phyloP scores from a whole-genome alignment of 2,329 filamentous ascomycete genomes.

The Laburnicola sp. region DNA sequence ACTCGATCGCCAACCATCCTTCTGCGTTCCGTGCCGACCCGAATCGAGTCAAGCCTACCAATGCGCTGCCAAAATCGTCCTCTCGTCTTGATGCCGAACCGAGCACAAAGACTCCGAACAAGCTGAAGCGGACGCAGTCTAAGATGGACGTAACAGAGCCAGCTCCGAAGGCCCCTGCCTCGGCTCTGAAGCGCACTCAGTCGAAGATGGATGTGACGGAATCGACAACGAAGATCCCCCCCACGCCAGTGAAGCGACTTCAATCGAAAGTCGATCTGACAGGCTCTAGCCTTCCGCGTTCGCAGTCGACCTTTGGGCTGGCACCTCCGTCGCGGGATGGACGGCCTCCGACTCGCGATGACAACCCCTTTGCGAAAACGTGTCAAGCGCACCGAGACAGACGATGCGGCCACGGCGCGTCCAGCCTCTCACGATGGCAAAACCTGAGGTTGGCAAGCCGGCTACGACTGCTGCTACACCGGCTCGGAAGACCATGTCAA shows the following conservation, averaged over 20 bases:
- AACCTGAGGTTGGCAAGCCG: slow-evolving; percentile 14
- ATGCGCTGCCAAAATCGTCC: slow-evolving; percentile 35
- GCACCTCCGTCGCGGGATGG: slow-evolving; percentile 30
- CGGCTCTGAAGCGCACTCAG: slow-evolving; percentile 55
- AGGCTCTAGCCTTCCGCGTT: slow-evolving; percentile 37
- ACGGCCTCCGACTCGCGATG: slow-evolving; percentile 30
- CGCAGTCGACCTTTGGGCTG: slow-evolving; percentile 40
- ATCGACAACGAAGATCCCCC: slow-evolving; percentile 47
- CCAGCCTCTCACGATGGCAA: slow-evolving; percentile 54
- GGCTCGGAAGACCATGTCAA: slow-evolving; percentile 34
- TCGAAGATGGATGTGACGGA: slow-evolving; percentile 69
- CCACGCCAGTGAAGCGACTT: slow-evolving; percentile 55
- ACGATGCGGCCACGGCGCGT: slow-evolving; percentile 70
- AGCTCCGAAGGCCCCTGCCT: slow-evolving; percentile 47
- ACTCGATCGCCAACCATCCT: slow-evolving; percentile 85
- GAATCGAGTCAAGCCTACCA: slow-evolving; percentile 55
- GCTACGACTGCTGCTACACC: slow-evolving; percentile 22
- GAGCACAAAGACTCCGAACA: slow-evolving; percentile 35
- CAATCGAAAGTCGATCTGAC: slow-evolving; percentile 67
- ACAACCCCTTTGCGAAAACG: slow-evolving; percentile 67
- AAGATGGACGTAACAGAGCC: slow-evolving; percentile 69
- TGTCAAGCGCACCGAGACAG: slow-evolving; percentile 65
- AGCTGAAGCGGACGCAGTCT: slow-evolving; percentile 57
- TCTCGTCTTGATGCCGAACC: slow-evolving; percentile 58
- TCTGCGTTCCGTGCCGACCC: slow-evolving; percentile 71